Conservation (phyloP, 148 eudicot species). For the Persicaria maculosa region DNA sequence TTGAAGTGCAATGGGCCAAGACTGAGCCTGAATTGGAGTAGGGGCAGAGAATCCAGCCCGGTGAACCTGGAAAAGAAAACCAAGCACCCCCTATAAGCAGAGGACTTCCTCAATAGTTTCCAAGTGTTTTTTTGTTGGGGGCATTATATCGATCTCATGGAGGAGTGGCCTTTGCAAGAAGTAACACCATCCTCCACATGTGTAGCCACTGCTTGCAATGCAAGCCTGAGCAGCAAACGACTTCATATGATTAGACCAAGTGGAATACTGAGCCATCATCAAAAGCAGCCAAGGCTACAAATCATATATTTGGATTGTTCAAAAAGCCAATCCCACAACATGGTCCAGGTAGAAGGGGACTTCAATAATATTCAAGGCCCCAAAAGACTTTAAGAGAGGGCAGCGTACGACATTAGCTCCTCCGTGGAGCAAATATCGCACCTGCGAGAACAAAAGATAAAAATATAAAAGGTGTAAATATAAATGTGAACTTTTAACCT, state of each 20-base stretch:
- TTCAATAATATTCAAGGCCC: constrained; percentile 59
- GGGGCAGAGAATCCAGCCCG: constrained; percentile 83
- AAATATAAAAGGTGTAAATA: constrained; percentile 41
- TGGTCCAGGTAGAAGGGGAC: constrained; percentile 69
- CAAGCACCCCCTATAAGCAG: constrained; percentile 27
- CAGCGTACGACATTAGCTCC: constrained; percentile 96
- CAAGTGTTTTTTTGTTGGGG: constrained; percentile 11
- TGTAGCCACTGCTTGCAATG: constrained; percentile 57
- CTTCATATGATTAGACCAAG: constrained; percentile 71
- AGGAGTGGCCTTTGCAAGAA: constrained; percentile 44
- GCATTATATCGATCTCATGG: constrained; percentile 21
- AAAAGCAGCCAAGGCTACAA: constrained; percentile 52
- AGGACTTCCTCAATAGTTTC: constrained; percentile 16
- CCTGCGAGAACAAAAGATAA: constrained; percentile 80
- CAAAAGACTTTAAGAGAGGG: constrained; percentile 53
- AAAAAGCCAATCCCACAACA: constrained; percentile 65
- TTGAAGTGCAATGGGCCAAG: constrained; percentile 87
- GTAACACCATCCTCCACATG: constrained; percentile 64
- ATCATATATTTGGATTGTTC: constrained; percentile 44
- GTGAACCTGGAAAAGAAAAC: constrained; percentile 55
- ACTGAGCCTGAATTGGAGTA: constrained; percentile 90
- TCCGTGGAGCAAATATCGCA: constrained; percentile 99
- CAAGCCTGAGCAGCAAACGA: constrained; percentile 70
- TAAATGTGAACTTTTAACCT: constrained; percentile 45
- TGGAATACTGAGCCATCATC: constrained; percentile 82